Percentiles rank a stretch among this genome's conserved stretches.
These are phyloP conservation scores for Polygonum maritimum DNA, from an alignment of 148 eudicot species.

Conservation along the genomic window DNA sequence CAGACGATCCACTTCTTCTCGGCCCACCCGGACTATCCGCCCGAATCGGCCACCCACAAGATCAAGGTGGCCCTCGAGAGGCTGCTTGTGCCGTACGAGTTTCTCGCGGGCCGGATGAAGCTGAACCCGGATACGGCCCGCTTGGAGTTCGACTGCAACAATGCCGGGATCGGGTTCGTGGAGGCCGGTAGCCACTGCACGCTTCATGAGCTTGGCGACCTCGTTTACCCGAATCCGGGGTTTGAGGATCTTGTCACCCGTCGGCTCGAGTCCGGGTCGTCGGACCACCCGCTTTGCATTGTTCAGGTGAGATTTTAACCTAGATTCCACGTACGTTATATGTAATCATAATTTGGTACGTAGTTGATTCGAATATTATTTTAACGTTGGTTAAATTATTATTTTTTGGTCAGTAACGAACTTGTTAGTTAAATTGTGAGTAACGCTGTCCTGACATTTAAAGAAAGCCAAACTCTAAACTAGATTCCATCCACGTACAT, in stretches of 20 bases:
- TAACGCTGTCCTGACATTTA: no score
- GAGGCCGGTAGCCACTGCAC: conserved; percentile 48
- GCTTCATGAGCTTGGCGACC: conserved; percentile 66
- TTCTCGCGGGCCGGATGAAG: conserved; percentile 63
- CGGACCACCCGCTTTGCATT: conserved; percentile 60
- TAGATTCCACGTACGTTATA: neutral
- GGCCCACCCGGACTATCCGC: conserved; percentile 44
- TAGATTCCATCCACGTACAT: neutral
- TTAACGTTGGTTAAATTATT: no score
- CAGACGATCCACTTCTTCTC: conserved; percentile 76
- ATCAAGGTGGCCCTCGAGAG: conserved; percentile 31
- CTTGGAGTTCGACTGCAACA: conserved; percentile 60
- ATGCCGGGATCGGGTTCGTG: conserved; percentile 57
- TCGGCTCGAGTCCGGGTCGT: conserved; percentile 22
- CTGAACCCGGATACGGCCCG: conserved; percentile 35
- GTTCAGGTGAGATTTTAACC: conserved; percentile 49
- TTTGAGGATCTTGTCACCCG: conserved; percentile 58
- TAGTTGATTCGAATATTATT: no score
- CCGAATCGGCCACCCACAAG: conserved; percentile 24
- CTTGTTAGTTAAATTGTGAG: neutral
- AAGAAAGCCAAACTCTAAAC: neutral
- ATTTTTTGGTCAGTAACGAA: no score
- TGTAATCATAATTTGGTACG: no score
- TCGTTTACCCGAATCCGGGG: conserved; percentile 86
- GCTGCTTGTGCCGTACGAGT: conserved; percentile 46